phyloP scores from a whole-genome alignment of 164 flowering plant genomes.

The Berberis vulgaris region DNA sequence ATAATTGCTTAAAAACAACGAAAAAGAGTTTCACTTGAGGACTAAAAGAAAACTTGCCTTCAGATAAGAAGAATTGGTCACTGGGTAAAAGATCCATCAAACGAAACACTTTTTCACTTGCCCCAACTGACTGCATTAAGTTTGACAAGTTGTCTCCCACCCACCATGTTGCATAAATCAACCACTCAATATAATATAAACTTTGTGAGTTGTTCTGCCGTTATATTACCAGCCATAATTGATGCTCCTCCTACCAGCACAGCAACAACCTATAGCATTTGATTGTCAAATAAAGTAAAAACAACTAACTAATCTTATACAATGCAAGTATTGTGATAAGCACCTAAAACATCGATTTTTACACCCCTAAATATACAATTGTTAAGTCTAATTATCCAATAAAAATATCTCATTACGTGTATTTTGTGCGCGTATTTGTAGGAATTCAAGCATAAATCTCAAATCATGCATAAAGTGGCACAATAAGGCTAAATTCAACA shows the following conservation, averaged over 20 bases:
- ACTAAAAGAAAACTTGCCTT: conserved; percentile 39
- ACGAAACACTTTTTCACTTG: conserved; percentile 95
- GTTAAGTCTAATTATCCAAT: too few species aligned
- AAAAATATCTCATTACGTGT: too few species aligned
- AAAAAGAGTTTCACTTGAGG: not conserved
- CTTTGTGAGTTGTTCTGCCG: conserved; percentile 95
- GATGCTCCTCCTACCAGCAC: conserved; percentile 83
- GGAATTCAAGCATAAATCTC: too few species aligned
- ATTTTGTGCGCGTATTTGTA: too few species aligned
- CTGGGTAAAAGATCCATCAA: conserved; percentile 81
- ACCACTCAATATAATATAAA: conserved; percentile 89
- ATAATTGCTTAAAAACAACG: not conserved
- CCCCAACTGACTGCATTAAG: conserved; percentile 94
- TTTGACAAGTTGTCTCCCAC: conserved; percentile 82
- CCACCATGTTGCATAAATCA: conserved; percentile 94
- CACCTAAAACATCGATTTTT: too few species aligned
- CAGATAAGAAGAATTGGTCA: conserved; percentile 47
- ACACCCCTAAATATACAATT: too few species aligned
- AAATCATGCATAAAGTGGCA: too few species aligned
- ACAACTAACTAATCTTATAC: not conserved
- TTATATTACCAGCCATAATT: conserved; percentile 63
- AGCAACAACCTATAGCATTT: conserved; percentile 57
- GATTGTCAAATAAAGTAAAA: conserved; percentile 13
- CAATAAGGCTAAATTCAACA: too few species aligned
- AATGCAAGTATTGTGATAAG: too few species aligned